These are phyloP conservation scores for Colletotrichum chlorophyti DNA, from an alignment of 2,329 filamentous ascomycete genomes.

Conservation along the genomic window DNA sequence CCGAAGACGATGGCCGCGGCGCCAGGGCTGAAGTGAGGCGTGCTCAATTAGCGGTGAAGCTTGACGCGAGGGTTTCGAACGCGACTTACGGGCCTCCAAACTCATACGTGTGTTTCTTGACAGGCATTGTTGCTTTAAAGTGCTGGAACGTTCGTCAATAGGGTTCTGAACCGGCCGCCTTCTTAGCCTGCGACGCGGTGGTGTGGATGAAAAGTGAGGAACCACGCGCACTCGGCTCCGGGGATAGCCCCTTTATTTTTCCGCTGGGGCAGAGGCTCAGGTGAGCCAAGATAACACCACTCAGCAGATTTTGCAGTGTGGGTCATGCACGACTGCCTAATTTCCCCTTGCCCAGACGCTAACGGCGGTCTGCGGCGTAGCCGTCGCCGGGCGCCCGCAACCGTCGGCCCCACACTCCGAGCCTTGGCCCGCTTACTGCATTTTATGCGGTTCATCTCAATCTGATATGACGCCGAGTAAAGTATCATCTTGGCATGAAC, in stretches of 20 bases:
- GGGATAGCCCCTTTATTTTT: slow-evolving; percentile 8
- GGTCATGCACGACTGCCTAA: not conserved
- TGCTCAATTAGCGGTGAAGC: not conserved
- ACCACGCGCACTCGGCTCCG: not conserved
- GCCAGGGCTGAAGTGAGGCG: slow-evolving; percentile 62
- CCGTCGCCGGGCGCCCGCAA: not conserved
- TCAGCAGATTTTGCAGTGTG: slow-evolving; percentile 3
- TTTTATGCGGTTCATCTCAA: no score
- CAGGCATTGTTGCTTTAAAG: not conserved
- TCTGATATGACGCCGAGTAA: no score
- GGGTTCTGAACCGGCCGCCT: not conserved
- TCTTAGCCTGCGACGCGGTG: not conserved
- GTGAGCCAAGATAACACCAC: no score
- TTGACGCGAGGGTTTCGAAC: not conserved
- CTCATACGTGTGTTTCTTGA: slow-evolving; percentile 35
- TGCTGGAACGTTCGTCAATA: not conserved
- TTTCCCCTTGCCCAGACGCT: slow-evolving; percentile 20
- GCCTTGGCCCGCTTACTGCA: no score
- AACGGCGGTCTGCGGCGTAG: not conserved
- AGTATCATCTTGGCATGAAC: no score
- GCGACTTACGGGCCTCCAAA: slow-evolving; percentile 42
- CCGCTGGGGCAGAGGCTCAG: slow-evolving; percentile 3
- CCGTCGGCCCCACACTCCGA: not conserved
- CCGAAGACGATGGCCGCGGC: slow-evolving; percentile 77
- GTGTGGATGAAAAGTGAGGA: not conserved